Conservation (phyloP, 306 rosid genomes). For the Fragaria vesca region DNA sequence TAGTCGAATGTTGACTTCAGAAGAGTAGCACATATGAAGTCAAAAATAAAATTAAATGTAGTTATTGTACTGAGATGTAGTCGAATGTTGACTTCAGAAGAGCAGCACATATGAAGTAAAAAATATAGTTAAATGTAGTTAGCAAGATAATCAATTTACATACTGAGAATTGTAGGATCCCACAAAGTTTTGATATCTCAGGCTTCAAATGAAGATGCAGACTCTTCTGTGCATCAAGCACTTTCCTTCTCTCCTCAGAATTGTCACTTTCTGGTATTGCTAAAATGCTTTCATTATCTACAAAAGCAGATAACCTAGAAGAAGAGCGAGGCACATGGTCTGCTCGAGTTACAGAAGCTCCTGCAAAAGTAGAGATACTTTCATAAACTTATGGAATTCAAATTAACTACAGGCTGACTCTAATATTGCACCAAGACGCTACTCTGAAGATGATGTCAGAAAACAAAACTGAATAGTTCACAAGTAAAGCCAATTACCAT, state of each 20-base stretch:
- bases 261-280: constrained; percentile 25
- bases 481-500: constrained; percentile 49
- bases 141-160: constrained; percentile 21
- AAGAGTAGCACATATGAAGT: constrained; percentile 2
- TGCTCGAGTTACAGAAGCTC: constrained; percentile 22
- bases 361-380: constrained; percentile 41
- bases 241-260: constrained; percentile 29
- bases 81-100: background rate
- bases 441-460: constrained; percentile 11
- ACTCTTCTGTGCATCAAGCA: constrained; percentile 41
- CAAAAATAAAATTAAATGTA: background rate
- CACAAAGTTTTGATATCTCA: constrained; percentile 55
- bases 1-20: background rate
- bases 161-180: constrained; percentile 57
- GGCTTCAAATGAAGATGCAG: constrained; percentile 41
- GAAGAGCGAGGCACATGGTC: constrained; percentile 33
- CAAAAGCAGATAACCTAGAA: constrained; percentile 32
- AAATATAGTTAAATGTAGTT: background rate
- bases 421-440: constrained; percentile 22
- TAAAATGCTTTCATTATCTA: constrained; percentile 22
- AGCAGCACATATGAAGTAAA: constrained; percentile 2
- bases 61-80: background rate
- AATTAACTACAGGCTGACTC: constrained; percentile 12
- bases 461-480: constrained; percentile 17
- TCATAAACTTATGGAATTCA: constrained; percentile 27